These are phyloP conservation scores for Cadophora gregata DNA, from an alignment of 2,329 filamentous ascomycete genomes.

Conservation along the genomic window DNA sequence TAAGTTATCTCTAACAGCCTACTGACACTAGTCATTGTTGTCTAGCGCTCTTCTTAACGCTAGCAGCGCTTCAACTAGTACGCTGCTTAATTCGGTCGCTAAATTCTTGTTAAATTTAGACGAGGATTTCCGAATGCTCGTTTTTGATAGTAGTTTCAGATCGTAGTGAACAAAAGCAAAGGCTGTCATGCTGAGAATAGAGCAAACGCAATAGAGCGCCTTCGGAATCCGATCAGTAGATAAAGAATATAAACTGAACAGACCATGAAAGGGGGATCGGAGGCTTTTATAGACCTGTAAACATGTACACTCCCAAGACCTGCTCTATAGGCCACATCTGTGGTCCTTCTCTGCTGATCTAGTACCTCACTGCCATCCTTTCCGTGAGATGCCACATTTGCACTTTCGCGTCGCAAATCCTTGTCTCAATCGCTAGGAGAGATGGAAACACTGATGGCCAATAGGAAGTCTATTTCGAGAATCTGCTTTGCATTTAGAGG, in stretches of 20 bases:
- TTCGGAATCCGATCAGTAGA: slow-evolving; percentile 4
- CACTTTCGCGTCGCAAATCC: not conserved
- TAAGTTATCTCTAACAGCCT: slow-evolving; percentile 1
- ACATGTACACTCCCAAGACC: not conserved
- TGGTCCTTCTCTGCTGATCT: not conserved
- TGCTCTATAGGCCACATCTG: not conserved
- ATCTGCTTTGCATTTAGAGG: not conserved
- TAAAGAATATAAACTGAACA: slow-evolving; percentile 14
- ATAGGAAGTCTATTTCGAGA: slow-evolving; percentile 6
- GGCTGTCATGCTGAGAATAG: not conserved
- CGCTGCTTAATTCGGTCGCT: not conserved
- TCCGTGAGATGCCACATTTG: not conserved
- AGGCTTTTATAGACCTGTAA: slow-evolving; percentile 3
- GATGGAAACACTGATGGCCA: not conserved
- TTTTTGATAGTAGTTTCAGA: not conserved
- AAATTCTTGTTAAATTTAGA: slow-evolving; percentile 5
- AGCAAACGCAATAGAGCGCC: not conserved
- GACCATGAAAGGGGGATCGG: not conserved
- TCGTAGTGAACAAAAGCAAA: slow-evolving; percentile 8
- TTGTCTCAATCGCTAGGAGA: not conserved
- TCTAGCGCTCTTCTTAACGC: not conserved
- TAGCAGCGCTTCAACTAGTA: slow-evolving; percentile 3
- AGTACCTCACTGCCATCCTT: not conserved
- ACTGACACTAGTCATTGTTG: slow-evolving; percentile 5
- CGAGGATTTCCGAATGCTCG: not conserved